Evolutionary conservation across 257 asterid genomes (phyloP).

Genomic region (Gardenia jasminoides): DNA sequence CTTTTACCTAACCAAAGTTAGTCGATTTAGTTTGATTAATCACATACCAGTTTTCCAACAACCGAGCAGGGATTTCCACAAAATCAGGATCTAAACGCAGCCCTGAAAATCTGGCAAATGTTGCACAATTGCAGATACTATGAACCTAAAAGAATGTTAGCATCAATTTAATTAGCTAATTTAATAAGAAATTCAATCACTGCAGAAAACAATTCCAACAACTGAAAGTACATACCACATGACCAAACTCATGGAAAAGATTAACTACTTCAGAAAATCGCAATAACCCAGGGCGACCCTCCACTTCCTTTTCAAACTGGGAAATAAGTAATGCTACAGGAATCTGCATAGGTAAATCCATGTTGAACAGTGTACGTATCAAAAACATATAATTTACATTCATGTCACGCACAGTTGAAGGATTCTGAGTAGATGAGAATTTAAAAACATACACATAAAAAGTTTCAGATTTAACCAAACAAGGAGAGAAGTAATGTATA

Average conservation of each 20-base stretch:
- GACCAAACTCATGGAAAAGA: constrained; percentile 91
- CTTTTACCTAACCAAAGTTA: constrained; percentile 4
- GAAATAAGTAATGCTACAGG: constrained; percentile 80
- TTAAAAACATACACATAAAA: not conserved
- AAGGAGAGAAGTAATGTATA: too few species aligned
- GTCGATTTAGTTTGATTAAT: not conserved
- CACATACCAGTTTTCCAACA: constrained; percentile 81
- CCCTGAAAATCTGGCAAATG: constrained; percentile 87
- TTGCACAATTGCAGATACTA: constrained; percentile 78
- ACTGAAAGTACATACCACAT: constrained; percentile 65
- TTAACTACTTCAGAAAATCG: constrained; percentile 87
- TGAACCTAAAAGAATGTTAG: constrained; percentile 58
- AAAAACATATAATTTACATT: constrained; percentile 1
- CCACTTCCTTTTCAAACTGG: constrained; percentile 74
- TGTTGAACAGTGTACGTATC: constrained; percentile 8
- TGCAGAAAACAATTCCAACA: not conserved
- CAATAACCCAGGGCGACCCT: constrained; percentile 65
- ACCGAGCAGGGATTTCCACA: constrained; percentile 82
- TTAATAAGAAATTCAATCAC: not conserved
- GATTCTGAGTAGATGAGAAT: not conserved
- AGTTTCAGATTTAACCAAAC: not conserved
- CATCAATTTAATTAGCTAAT: constrained; percentile 9
- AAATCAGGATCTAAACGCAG: constrained; percentile 92
- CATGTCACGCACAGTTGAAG: not conserved
- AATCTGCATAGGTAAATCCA: constrained; percentile 47